Base-by-base conservation (phyloP, 495 filamentous ascomycete genomes). In the Penicillium parvum region DNA sequence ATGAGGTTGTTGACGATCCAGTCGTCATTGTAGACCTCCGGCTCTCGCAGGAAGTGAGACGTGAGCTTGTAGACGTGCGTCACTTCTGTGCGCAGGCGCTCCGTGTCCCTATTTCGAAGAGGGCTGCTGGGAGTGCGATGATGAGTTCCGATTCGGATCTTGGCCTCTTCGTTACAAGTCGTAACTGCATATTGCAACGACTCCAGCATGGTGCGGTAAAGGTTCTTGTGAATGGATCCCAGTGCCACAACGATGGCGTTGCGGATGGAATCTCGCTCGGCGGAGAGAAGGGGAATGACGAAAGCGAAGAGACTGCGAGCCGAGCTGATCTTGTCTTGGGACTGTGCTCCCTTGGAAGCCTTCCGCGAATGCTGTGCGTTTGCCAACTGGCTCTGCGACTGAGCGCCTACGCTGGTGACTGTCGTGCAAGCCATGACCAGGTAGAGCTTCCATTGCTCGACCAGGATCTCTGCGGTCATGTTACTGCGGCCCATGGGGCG, bases 361-460 rank as follows among this genome's bases (percentile, higher is more conserved):
- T 90, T 96, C 26, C 92, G 79, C 4, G 79, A 77, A 60, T 98
- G 90, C 52, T 95, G 88, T n/a, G 76, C 73, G 49, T 79, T 76
- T 30, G 65, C 76, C 22, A 72, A 57, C 51, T 65, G 78, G 52
- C 55, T 78, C 52, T 76, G 79, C 29, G 77, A 80, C 21, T 77
- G 73, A 12, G 74, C 80, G 12, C 90, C 90, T 12, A 88, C 80
- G 44, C 89, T 91, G 20, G 84, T 90, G 19, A 99, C 73, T 0
- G 94, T 99, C 7, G 90, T 95, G 60, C 94, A 99, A 5, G 94
- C 94, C 65, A 97, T 95, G 32, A 95, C 86, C 29, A 99, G 75
- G 58, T 96, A 96, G n/a, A 97, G 70, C 64, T 95, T 97, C 91
- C 91, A 99, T 63, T 99, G 92, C 58, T 97, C 92, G 44, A 97